Evolutionary conservation across 1,284 basidiomycete species (phyloP).

Genomic region (Ceratobasidium sp.): DNA sequence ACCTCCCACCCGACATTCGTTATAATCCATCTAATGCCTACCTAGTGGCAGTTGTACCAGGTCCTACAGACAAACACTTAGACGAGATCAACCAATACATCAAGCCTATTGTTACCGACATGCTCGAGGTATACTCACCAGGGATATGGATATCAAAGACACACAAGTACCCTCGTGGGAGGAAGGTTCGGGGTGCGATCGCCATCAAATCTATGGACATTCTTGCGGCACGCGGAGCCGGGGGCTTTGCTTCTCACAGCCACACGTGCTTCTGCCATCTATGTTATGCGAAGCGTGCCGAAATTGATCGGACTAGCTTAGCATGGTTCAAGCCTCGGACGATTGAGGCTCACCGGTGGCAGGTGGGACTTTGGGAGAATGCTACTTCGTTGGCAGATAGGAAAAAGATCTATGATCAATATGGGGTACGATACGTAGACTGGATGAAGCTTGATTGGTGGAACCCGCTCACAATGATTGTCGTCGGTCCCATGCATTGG

Average conservation of each 20-base stretch:
- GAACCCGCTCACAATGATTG: background rate
- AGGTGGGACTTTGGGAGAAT: background rate
- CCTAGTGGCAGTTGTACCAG: slow-evolving; percentile 53
- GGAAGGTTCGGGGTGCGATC: slow-evolving; percentile 49
- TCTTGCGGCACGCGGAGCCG: slow-evolving; percentile 51
- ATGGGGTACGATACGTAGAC: background rate
- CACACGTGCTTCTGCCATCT: slow-evolving; percentile 45
- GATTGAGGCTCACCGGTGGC: background rate
- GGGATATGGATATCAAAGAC: slow-evolving; percentile 52
- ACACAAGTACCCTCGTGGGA: slow-evolving; percentile 48
- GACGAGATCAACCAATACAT: slow-evolving; percentile 55
- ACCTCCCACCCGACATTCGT: slow-evolving; percentile 44
- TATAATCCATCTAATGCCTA: slow-evolving; percentile 45
- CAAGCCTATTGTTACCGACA: slow-evolving; percentile 53
- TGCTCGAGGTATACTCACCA: slow-evolving; percentile 51
- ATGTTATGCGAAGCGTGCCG: slow-evolving; percentile 37
- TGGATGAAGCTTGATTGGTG: background rate
- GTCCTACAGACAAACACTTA: slow-evolving; percentile 53
- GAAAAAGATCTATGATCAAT: background rate
- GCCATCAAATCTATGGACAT: slow-evolving; percentile 53
- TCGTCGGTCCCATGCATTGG: background rate
- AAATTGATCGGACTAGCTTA: background rate
- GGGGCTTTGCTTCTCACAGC: slow-evolving; percentile 45
- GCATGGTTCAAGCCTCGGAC: background rate
- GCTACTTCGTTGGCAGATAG: background rate